Conservation (phyloP, 805 yeast genomes). For the Wickerhamiella alocasiicola region DNA sequence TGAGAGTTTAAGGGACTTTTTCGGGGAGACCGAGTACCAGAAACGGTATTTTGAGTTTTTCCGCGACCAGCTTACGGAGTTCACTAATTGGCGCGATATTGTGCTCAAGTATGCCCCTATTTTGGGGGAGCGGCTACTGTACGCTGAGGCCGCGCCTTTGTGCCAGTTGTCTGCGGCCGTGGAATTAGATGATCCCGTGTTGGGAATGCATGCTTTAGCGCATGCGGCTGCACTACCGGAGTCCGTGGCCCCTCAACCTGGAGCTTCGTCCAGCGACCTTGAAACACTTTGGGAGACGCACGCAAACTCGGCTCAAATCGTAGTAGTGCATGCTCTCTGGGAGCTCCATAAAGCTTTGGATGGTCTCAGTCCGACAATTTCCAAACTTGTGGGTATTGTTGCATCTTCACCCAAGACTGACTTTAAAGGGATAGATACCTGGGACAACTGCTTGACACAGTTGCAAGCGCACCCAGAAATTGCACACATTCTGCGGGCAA, state of each 20-base stretch:
- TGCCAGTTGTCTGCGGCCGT: constrained; percentile 29
- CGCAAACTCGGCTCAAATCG: not conserved
- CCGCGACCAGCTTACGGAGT: constrained; percentile 28
- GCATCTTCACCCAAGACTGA: no score
- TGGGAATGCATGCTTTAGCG: constrained; percentile 29
- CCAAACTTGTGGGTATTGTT: no score
- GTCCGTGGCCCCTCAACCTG: no score
- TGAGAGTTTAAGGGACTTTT: constrained; percentile 25
- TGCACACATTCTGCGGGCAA: no score
- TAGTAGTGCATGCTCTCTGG: not conserved
- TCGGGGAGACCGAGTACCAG: constrained; percentile 26
- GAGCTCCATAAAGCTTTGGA: no score
- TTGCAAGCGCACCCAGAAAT: no score
- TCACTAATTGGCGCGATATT: constrained; percentile 26
- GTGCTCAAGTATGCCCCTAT: constrained; percentile 19
- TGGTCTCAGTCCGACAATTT: no score
- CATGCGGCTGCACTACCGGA: constrained; percentile 17
- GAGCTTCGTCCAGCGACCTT: no score
- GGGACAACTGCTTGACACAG: no score
- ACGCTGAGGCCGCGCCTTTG: constrained; percentile 25
- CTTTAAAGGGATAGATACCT: no score
- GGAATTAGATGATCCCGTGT: constrained; percentile 26
- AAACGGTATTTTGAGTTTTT: constrained; percentile 30
- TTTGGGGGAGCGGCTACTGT: constrained; percentile 19
- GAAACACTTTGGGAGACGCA: not conserved